A percentile compares a stretch with the other conserved stretches of the same genome.
phyloP scores from a whole-genome alignment of 2,329 filamentous ascomycete genomes.

The Trichoderma cornu-damae region DNA sequence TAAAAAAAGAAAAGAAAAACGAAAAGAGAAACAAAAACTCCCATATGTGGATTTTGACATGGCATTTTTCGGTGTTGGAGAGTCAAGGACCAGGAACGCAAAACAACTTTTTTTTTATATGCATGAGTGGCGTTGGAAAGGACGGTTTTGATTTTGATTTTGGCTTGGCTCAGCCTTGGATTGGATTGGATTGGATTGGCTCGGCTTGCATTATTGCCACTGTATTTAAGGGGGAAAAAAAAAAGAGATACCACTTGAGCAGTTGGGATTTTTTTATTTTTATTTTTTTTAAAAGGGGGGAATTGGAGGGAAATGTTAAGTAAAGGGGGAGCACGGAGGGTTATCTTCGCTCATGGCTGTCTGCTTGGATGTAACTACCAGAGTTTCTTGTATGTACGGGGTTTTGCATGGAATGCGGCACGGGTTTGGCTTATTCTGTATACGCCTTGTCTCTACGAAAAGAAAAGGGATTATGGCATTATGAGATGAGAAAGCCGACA shows the following conservation, averaged over 20 bases:
- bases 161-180: background rate
- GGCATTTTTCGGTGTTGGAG: slow-evolving; percentile 7
- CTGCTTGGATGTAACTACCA: slow-evolving; percentile 3
- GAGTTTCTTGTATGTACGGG: slow-evolving; percentile 2
- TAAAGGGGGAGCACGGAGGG: background rate
- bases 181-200: background rate
- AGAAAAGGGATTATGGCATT: slow-evolving; percentile 7
- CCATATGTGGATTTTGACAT: background rate
- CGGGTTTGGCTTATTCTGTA: background rate
- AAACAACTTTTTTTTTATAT: background rate
- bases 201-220: background rate
- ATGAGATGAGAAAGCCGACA: background rate
- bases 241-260: slow-evolving; percentile 15
- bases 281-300: no score
- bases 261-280: background rate
- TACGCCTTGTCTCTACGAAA: background rate
- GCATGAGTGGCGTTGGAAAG: slow-evolving; percentile 17
- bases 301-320: no score
- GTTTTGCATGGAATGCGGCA: background rate
- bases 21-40: background rate
- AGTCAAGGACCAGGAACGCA: background rate
- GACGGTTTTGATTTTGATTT: background rate
- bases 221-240: background rate
- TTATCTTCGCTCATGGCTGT: background rate
- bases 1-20: no score